A percentile compares a stretch with the other conserved stretches of the same genome.
Evolutionary conservation across 805 yeast species (phyloP).

Genomic region (Ogataea pilisensis): DNA sequence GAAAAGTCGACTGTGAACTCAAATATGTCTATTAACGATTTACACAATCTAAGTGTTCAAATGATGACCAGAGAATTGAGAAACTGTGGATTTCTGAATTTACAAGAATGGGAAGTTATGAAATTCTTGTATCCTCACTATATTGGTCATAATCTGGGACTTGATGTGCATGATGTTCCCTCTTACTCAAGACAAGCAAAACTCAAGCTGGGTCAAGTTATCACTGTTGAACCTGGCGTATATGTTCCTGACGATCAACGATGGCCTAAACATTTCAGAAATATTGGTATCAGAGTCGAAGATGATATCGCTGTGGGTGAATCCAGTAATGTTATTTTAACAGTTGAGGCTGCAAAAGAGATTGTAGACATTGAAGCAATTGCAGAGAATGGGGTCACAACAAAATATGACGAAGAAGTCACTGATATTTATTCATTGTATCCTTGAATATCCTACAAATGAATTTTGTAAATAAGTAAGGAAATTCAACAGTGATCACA

Average conservation of each 20-base stretch:
- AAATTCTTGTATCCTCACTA: constrained; percentile 81
- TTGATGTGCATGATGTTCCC: constrained; percentile 87
- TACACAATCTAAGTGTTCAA: constrained; percentile 67
- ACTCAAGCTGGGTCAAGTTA: constrained; percentile 68
- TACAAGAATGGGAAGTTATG: constrained; percentile 50
- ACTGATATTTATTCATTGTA: constrained; percentile 23
- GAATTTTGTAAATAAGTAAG: too few species aligned
- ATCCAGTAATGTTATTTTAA: constrained; percentile 51
- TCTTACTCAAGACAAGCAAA: constrained; percentile 50
- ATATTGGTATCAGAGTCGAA: constrained; percentile 91
- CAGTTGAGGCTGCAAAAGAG: constrained; percentile 84
- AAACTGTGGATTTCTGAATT: constrained; percentile 62
- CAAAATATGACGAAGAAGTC: constrained; percentile 39
- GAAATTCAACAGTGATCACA: too few species aligned
- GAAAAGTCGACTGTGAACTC: constrained; percentile 54
- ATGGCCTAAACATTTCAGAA: constrained; percentile 79
- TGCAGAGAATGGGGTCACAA: constrained; percentile 56
- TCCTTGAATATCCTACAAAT: constrained; percentile 3
- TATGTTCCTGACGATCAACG: constrained; percentile 72
- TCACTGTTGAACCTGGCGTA: constrained; percentile 95
- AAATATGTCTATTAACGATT: constrained; percentile 58
- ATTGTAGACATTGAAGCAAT: constrained; percentile 72
- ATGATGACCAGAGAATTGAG: constrained; percentile 59
- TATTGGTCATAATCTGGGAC: constrained; percentile 91
- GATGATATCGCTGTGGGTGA: constrained; percentile 85